phyloP scores from a whole-genome alignment of 2,329 filamentous ascomycete genomes.

The Xylariaceae sp. region DNA sequence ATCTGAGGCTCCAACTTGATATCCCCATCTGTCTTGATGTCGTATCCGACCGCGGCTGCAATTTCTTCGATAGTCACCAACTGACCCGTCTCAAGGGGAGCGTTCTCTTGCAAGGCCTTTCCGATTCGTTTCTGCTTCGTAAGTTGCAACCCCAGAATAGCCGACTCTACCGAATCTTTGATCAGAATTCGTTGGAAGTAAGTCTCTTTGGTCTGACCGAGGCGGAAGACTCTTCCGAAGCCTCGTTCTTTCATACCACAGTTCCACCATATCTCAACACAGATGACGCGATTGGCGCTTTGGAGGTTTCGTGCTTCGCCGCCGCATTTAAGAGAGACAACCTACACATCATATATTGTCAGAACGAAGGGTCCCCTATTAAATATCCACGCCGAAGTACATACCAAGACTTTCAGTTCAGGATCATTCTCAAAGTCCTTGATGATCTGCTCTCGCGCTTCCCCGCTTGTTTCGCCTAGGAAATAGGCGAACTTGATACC shows the following conservation, averaged over 20 bases:
- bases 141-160: slow-evolving; percentile 1
- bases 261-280: slow-evolving; percentile 5
- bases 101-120: no score
- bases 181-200: slow-evolving; percentile 1
- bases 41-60: no score
- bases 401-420: slow-evolving; percentile 4
- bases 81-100: no score
- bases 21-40: no score
- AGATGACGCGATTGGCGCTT: slow-evolving; percentile 6
- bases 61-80: no score
- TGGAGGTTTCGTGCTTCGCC: slow-evolving; percentile 2
- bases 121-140: no score
- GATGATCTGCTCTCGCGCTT: not conserved
- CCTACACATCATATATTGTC: not conserved
- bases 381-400: not conserved
- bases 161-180: not conserved
- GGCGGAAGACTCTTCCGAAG: slow-evolving; percentile 2
- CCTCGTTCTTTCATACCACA: slow-evolving; percentile 2
- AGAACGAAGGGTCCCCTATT: not conserved
- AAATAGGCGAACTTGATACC: not conserved
- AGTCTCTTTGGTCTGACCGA: slow-evolving; percentile 6
- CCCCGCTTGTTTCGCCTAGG: not conserved
- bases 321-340: slow-evolving; percentile 1
- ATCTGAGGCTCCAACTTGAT: no score
- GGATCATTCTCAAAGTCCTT: not conserved